Evolutionary conservation across 108 stramenopile genomes (phyloP).

Genomic region (Ochromonas danica): DNA sequence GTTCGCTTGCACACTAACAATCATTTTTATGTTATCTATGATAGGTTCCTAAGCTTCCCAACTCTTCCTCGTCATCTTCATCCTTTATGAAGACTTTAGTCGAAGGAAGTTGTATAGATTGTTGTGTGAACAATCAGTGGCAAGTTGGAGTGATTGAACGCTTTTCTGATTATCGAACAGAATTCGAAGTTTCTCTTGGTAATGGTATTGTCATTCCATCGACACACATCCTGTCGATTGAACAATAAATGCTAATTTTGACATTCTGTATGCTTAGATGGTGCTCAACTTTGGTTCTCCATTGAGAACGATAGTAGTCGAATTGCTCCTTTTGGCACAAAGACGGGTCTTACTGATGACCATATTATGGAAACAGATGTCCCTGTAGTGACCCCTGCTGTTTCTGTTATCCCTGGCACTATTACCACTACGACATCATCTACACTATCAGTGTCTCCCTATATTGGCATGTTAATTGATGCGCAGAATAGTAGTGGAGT

Average conservation of each 20-base stretch:
- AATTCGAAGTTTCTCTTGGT: conserved; percentile 1
- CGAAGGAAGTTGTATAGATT: background rate
- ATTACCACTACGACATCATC: too few species aligned
- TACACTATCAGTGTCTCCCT: too few species aligned
- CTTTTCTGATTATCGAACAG: conserved; percentile 5
- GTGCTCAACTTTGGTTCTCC: too few species aligned
- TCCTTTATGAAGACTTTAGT: background rate
- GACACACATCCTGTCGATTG: too few species aligned
- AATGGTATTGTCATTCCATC: conserved; percentile 4
- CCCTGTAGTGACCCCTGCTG: too few species aligned
- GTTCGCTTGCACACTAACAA: too few species aligned
- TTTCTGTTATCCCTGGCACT: too few species aligned
- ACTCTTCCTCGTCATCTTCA: background rate
- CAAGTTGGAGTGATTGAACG: background rate
- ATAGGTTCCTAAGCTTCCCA: background rate
- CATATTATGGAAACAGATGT: too few species aligned
- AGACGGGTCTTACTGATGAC: background rate
- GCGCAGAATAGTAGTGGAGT: background rate
- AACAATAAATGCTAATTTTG: too few species aligned
- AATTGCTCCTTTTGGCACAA: conserved; percentile 14
- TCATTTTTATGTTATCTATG: background rate
- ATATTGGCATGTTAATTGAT: too few species aligned
- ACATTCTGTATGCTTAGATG: too few species aligned
- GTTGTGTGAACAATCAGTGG: background rate
- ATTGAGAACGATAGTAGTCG: too few species aligned